Base-by-base conservation (phyloP, 2,329 filamentous ascomycete species). In the Penicillium sp. region DNA sequence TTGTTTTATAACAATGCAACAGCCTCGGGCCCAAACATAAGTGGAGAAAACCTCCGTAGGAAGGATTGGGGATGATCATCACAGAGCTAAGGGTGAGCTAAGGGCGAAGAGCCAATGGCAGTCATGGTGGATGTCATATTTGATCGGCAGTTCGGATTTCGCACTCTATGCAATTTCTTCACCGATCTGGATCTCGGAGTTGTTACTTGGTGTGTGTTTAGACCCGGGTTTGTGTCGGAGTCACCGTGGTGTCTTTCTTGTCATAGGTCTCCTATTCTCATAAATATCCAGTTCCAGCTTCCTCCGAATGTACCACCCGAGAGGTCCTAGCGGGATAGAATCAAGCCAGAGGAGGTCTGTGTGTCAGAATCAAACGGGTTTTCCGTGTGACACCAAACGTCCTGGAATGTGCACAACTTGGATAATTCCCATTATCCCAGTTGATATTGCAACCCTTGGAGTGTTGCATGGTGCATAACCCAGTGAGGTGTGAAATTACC, bases 111-210 rank as follows among this genome's bases (percentile, higher is more conserved):
- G 27, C 50, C 50, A 54, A 54, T 57, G 10, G 13, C 25, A 41
- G 12, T 6, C 4, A 5, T 10, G 13, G 21, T 25, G n/a, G 49
- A 57, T 37, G 55, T 57, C 42, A 54, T 29, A 23, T 21, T 15
- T 6, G 50, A 54, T 53, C 25, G 37, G 10, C 5, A 2, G 15
- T 27, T 46, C 49, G 42, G 49, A 19, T 15, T 41, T 47, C 49
- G 9, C 50, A 33, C 35, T 48, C 2, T 2, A 42, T 23, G 3
- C 35, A 41, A 41, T 8, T 31, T 10, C 50, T 42, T 3, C 21
- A 25, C 42, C 42, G 49, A 53, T 48, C 27, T 50, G 41, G 25
- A 54, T 57, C 37, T 57, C 50, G 50, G 50, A 40, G 27, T 37
- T 42, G 9, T 54, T 48, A 48, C 35, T 54, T 27, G 35, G 42